These are phyloP conservation scores for Ceratocystis variospora DNA, from an alignment of 2,329 filamentous ascomycete genomes.

Conservation along the genomic window DNA sequence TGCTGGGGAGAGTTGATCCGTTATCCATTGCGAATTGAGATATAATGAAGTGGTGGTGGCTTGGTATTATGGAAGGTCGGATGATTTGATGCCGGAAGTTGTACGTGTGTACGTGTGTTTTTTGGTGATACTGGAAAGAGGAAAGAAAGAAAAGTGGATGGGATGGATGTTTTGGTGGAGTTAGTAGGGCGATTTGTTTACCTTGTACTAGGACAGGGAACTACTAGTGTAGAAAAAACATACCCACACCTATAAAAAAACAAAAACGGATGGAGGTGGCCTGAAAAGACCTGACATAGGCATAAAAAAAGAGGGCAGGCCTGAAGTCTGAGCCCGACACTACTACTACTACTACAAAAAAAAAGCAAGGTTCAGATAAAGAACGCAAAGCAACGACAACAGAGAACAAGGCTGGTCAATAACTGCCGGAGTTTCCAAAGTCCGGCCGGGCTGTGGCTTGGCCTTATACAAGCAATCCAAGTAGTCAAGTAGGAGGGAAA, in stretches of 20 bases:
- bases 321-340: background rate
- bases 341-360: background rate
- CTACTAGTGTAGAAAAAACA: conserved; percentile 1
- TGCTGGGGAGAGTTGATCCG: conserved; percentile 35
- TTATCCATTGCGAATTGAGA: conserved; percentile 36
- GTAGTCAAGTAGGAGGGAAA: no score
- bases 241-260: background rate
- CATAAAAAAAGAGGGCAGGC: background rate
- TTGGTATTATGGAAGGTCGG: background rate
- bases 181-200: conserved; percentile 6
- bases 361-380: background rate
- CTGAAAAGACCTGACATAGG: background rate
- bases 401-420: no score
- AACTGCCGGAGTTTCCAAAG: no score
- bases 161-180: background rate
- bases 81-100: background rate
- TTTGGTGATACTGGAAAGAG: background rate
- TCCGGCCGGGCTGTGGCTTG: no score
- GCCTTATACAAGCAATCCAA: background rate
- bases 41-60: background rate
- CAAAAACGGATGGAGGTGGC: background rate
- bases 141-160: conserved; percentile 7
- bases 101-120: background rate
- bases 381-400: no score
- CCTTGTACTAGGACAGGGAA: background rate